phyloP scores from a whole-genome alignment of 441 rosid species.

The Gossypium schwendimanii region DNA sequence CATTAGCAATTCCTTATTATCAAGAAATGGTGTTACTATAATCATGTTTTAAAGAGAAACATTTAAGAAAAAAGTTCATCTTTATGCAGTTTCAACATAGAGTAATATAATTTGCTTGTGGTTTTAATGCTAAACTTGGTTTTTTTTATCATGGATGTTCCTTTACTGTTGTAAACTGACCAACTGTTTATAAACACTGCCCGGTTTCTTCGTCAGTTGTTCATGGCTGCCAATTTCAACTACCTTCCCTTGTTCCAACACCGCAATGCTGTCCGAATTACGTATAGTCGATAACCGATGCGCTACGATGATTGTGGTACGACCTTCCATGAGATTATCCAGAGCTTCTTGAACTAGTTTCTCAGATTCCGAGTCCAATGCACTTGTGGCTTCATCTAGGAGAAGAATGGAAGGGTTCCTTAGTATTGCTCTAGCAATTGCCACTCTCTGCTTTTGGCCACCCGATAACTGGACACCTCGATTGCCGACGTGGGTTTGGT shows the following conservation, averaged over 20 bases:
- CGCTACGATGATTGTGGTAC: slow-evolving; percentile 69
- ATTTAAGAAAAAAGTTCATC: too few species aligned
- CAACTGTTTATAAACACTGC: slow-evolving; percentile 49
- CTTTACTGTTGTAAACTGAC: slow-evolving; percentile 38
- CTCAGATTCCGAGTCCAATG: slow-evolving; percentile 63
- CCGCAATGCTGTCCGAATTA: slow-evolving; percentile 50
- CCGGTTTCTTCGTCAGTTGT: slow-evolving; percentile 37
- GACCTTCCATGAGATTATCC: slow-evolving; percentile 58
- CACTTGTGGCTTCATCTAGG: slow-evolving; percentile 76
- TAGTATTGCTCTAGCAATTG: slow-evolving; percentile 67
- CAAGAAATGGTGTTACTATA: neutral
- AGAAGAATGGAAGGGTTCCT: slow-evolving; percentile 69
- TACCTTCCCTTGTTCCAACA: slow-evolving; percentile 54
- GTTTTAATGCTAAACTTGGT: neutral
- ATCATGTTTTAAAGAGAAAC: neutral
- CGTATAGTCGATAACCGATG: slow-evolving; percentile 64
- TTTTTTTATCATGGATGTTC: neutral
- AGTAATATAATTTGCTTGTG: neutral
- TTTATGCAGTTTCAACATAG: neutral
- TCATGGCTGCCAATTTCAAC: slow-evolving; percentile 65
- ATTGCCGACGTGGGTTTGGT: slow-evolving; percentile 61
- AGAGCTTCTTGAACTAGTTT: slow-evolving; percentile 66
- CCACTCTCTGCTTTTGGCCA: slow-evolving; percentile 73
- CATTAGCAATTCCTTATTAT: neutral
- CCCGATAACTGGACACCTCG: slow-evolving; percentile 72